Percentiles rank a stretch among this genome's conserved stretches.
These are phyloP conservation scores for Fonsecaea nubica DNA, from an alignment of 2,329 filamentous ascomycete genomes.

Conservation along the genomic window DNA sequence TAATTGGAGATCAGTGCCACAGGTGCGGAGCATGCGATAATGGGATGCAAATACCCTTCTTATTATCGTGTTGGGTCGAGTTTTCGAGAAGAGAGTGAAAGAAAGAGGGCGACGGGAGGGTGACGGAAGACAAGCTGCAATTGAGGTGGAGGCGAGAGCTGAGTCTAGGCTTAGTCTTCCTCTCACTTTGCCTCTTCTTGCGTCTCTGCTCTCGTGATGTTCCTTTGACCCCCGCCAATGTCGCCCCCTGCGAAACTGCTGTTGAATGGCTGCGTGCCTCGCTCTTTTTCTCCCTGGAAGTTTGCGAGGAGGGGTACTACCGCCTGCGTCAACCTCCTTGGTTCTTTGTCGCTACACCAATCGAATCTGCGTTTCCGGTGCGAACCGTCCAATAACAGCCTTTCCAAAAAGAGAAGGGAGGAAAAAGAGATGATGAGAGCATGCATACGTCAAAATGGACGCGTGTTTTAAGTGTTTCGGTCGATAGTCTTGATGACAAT, in stretches of 20 bases:
- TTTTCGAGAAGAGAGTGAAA: neutral
- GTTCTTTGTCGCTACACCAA: neutral
- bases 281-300: neutral
- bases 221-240: conserved; percentile 3
- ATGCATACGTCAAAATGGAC: neutral
- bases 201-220: neutral
- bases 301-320: neutral
- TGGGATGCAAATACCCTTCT: conserved; percentile 26
- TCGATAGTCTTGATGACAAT: conserved; percentile 2
- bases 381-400: neutral
- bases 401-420: conserved; percentile 1
- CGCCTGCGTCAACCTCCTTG: conserved; percentile 3
- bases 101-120: conserved; percentile 9
- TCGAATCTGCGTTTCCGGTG: neutral
- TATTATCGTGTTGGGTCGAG: conserved; percentile 23
- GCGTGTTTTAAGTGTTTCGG: neutral
- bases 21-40: conserved; percentile 37
- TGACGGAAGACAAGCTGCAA: conserved; percentile 17
- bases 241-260: conserved; percentile 1
- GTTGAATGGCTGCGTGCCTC: conserved; percentile 4
- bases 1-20: conserved; percentile 34
- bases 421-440: neutral
- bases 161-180: conserved; percentile 11
- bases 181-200: conserved; percentile 1
- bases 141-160: conserved; percentile 23